Base-by-base conservation (phyloP, 805 yeast species). In the Monosporozyma solicola region DNA sequence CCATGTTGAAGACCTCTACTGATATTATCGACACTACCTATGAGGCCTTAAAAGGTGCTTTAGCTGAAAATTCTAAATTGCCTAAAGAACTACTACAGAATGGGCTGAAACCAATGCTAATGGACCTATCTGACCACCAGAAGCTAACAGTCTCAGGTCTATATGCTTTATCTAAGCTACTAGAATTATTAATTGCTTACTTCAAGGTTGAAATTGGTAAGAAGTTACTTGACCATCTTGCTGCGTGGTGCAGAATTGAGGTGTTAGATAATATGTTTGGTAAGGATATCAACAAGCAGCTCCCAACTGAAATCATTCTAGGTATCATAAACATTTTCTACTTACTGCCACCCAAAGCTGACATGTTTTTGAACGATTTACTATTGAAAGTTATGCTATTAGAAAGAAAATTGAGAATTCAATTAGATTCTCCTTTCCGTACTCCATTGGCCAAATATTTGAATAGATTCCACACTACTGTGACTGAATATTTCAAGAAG, bases 131-230 rank as follows among this genome's bases (percentile, higher is more conserved):
- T 0, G 99, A 94, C 62, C 96, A 90, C 67, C 89, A 89, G 67
- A 85, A 92, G 53, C 73, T 94, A 49, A 87, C 96, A 0, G 94
- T 88, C 1, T 79, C 88, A 1, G 97, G 97, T 1, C 73, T 94
- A 20, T 96, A 92, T 63, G 97, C 98, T 0, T 74, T 94, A 24
- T 95, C 97, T 0, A 75, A 95, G 46, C 74, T 94, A 33, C 74
- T 94, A 44, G 97, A 92, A 63, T 73, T 95, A 24, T 73, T 94
- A 58, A 90, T 92, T 37, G 88, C 95, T 3, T 92, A 94, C 63
- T 94, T 94, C 75, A 86, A 95, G 66, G 97, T 95, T 20, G 99
- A 94, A 67, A 92, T 94, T 59, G 99, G 99, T 33, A 79, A 90
- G 49, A 94, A 94, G 62, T 72, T 94, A 50, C 76, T 95, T 33